Evolutionary conservation across 768 basidiomycete species (phyloP), one percentile per base, ranked within the genome.

Genomic region (Serendipita indica): DNA sequence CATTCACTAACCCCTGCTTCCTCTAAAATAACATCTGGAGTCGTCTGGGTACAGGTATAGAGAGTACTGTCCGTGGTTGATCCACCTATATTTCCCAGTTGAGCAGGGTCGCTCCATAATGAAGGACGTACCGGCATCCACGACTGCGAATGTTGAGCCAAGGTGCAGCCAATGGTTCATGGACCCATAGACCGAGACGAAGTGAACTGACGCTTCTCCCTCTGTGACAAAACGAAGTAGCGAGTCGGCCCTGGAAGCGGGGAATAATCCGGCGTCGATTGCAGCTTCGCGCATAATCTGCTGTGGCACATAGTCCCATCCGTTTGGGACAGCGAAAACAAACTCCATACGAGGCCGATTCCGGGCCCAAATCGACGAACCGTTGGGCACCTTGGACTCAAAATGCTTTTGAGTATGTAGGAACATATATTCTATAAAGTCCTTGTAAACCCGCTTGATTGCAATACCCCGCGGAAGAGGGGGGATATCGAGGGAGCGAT

Each of bases 51-150:
- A 63, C 74, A 72, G 30, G 71, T 72, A 59, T 82, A 83, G 12
- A 76, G 71, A 60, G 78, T 81, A 37, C 82, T 69, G 61, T 83
- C 81, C 27, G 83, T 70, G 0, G 80, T 83, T 18, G 79, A 81
- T 39, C 79, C 79, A 4, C 81, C n/a, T n/a, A n/a, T n/a, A n/a
- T n/a, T n/a, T n/a, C n/a, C n/a, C n/a, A n/a, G n/a, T n/a, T n/a
- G n/a, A n/a, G n/a, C n/a, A n/a, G n/a, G n/a, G n/a, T n/a, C n/a
- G n/a, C n/a, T n/a, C n/a, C n/a, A n/a, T n/a, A n/a, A n/a, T n/a
- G n/a, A n/a, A n/a, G n/a, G n/a, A n/a, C n/a, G n/a, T n/a, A n/a
- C n/a, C 81, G 2, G 80, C 79, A 60, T 83, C 79, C n/a, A 82
- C 75, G 33, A 82, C 70, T 60, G 2, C 62, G 52, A 3, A 60